Evolutionary conservation across 306 rosid genomes (phyloP), one percentile per base, ranked within the genome.

Genomic region (Senna tora): DNA sequence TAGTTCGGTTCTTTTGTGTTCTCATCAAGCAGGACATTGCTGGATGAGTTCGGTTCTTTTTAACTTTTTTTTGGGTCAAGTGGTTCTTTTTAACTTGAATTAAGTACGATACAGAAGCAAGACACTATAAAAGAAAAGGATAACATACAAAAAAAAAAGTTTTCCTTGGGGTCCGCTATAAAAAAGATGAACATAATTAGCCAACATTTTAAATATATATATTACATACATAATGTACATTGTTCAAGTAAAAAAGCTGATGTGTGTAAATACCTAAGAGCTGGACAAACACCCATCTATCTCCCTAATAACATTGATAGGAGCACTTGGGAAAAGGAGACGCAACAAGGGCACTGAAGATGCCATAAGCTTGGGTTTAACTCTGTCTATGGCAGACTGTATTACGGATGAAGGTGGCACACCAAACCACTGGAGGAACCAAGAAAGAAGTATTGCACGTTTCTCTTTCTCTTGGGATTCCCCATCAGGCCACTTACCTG

Each of bases 401-500:
- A 91, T 77, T 57, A 71, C 76, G 19, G 85, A 80, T 55, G 97
- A 86, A 67, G 84, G 46, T 20, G 97, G 98, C n/a, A 87, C 92
- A 67, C 83, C 83, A 76, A 76, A 94, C 97, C 98, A 94, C 77
- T 89, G 96, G 73, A 61, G 67, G 49, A 61, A 61, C 47, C 67
- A 61, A 75, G 98, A 87, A 74, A 91, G 92, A 77, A 91, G 89
- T 22, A 91, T 70, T 9, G 86, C 49, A 36, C 87, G 87, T 69
- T 71, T 83, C 54, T 78, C 81, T 69, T 71, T 83, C 54, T 78
- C 81, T 71, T 65, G 80, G n/a, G 77, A 63, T 55, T 87, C 88
- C 58, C 81, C 85, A 9, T 67, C 82, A n/a, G 97, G 96, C 96
- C 97, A 89, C 78, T 70, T 87, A 73, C 98, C 91, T 5, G 72